Conservation (phyloP, 805 yeast species). For the Komagataella kurtzmanii region DNA sequence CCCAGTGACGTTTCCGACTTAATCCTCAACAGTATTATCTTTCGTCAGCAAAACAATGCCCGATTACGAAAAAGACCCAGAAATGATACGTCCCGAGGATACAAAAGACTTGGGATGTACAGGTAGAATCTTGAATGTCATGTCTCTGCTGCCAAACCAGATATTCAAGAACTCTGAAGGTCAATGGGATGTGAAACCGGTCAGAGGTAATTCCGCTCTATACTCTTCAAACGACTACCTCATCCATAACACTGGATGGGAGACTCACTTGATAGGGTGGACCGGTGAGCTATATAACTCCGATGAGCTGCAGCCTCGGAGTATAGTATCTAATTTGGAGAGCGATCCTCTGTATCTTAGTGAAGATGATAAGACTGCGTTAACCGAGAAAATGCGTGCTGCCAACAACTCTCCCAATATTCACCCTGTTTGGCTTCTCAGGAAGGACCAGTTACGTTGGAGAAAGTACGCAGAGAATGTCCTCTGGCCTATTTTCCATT, state of each 20-base stretch:
- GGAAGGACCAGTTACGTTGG: slow-evolving; percentile 75
- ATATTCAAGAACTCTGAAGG: slow-evolving; percentile 27
- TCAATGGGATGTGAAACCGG: slow-evolving; percentile 34
- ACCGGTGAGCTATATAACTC: slow-evolving; percentile 63
- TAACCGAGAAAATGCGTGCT: slow-evolving; percentile 32
- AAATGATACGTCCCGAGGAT: slow-evolving; percentile 11
- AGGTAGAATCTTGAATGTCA: slow-evolving; percentile 57
- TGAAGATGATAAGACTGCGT: slow-evolving; percentile 35
- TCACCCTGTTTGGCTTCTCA: slow-evolving; percentile 82
- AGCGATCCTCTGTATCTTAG: slow-evolving; percentile 52
- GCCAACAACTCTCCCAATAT: slow-evolving; percentile 36
- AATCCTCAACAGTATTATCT: background rate
- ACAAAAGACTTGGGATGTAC: slow-evolving; percentile 7
- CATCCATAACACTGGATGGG: slow-evolving; percentile 63
- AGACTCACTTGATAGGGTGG: slow-evolving; percentile 85
- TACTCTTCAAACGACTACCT: slow-evolving; percentile 62
- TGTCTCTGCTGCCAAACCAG: slow-evolving; percentile 56
- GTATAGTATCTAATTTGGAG: slow-evolving; percentile 12
- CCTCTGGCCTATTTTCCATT: slow-evolving; percentile 92
- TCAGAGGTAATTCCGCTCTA: slow-evolving; percentile 77
- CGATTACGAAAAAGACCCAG: slow-evolving; percentile 10
- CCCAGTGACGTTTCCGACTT: background rate
- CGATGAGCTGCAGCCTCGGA: slow-evolving; percentile 5
- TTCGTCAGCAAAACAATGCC: background rate
- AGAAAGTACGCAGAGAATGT: slow-evolving; percentile 80